phyloP scores from a whole-genome alignment of 2,329 filamentous ascomycete genomes.

The Ciborinia camelliae region DNA sequence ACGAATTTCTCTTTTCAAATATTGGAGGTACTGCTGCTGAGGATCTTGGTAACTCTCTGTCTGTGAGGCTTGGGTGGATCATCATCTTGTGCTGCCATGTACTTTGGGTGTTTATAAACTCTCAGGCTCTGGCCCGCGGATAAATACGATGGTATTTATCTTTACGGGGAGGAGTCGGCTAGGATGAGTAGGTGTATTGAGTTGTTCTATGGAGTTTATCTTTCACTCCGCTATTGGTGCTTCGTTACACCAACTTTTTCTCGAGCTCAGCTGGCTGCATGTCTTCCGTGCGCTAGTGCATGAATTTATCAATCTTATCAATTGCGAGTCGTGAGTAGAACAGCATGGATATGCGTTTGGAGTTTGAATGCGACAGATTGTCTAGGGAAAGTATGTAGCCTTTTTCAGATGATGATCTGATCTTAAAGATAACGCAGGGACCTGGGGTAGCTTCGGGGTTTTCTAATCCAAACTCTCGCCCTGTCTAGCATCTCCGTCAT shows the following conservation, averaged over 20 bases:
- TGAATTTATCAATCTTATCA: background rate
- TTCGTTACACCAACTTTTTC: background rate
- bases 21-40: background rate
- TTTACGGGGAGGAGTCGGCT: background rate
- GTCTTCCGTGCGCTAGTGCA: background rate
- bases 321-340: background rate
- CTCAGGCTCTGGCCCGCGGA: too few relatives aligned
- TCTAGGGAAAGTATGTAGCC: background rate
- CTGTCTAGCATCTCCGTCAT: background rate
- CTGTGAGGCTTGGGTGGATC: background rate
- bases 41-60: background rate
- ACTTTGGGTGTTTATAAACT: background rate
- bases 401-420: background rate
- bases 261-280: background rate
- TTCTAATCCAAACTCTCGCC: background rate
- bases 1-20: background rate
- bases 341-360: background rate
- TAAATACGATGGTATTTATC: background rate
- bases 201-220: too few relatives aligned
- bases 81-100: background rate
- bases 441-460: background rate
- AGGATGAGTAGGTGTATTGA: background rate
- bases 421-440: too few relatives aligned
- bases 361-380: background rate
- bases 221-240: background rate